Percentiles rank a stretch among this genome's conserved stretches.
These are phyloP conservation scores for Boletus sensibilis DNA, from an alignment of 768 basidiomycete genomes.

Conservation along the genomic window DNA sequence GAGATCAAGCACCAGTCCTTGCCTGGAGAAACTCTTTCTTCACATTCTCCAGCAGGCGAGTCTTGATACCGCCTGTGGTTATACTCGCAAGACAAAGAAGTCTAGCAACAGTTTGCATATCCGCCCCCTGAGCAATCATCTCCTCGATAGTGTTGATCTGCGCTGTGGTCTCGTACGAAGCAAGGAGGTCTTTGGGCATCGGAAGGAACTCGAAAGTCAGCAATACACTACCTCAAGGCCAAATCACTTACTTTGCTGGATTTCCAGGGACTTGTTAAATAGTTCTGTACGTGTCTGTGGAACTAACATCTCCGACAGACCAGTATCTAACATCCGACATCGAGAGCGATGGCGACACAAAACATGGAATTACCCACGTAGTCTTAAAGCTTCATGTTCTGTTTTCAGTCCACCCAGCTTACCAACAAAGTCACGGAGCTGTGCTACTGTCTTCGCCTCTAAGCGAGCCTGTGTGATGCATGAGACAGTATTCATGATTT, in stretches of 20 bases:
- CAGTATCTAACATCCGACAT: slow-evolving; percentile 64
- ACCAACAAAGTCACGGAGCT: slow-evolving; percentile 93
- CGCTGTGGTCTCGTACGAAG: slow-evolving; percentile 78
- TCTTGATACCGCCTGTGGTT: slow-evolving; percentile 82
- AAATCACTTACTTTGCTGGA: slow-evolving; percentile 80
- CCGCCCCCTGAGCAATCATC: slow-evolving; percentile 82
- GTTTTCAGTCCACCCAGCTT: slow-evolving; percentile 89
- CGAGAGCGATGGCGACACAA: not conserved
- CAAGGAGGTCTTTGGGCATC: slow-evolving; percentile 71
- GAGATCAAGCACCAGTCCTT: slow-evolving; percentile 4
- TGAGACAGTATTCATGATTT: slow-evolving; percentile 3
- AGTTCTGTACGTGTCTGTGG: slow-evolving; percentile 80
- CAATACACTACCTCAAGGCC: not conserved
- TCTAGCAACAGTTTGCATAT: slow-evolving; percentile 75
- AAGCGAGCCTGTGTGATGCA: slow-evolving; percentile 58
- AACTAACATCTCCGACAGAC: slow-evolving; percentile 87
- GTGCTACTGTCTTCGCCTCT: slow-evolving; percentile 86
- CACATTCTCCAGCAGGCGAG: slow-evolving; percentile 79
- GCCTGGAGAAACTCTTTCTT: slow-evolving; percentile 92
- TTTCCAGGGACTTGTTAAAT: slow-evolving; percentile 90
- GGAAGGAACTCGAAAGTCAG: slow-evolving; percentile 2
- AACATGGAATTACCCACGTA: slow-evolving; percentile 59
- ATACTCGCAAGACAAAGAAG: slow-evolving; percentile 86
- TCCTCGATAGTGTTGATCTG: slow-evolving; percentile 91
- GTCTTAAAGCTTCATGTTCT: slow-evolving; percentile 83